Evolutionary conservation across 768 basidiomycete species (phyloP).

Genomic region (Pulveroboletus sp.): DNA sequence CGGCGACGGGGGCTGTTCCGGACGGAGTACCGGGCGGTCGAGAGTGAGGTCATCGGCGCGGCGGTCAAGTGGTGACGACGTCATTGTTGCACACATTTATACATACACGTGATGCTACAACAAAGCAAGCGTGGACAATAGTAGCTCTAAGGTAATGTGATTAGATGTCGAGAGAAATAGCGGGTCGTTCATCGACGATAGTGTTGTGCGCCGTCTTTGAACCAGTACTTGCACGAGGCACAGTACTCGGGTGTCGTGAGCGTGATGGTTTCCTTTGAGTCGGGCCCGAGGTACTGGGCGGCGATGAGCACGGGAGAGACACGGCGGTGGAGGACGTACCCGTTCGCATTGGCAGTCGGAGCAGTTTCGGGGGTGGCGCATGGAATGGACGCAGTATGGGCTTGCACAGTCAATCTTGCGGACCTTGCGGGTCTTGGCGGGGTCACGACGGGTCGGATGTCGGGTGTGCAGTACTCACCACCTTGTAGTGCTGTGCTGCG

Average conservation of each 20-base stretch:
- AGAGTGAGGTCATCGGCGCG: slow-evolving; percentile 77
- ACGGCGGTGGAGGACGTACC: slow-evolving; percentile 28
- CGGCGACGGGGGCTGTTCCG: slow-evolving; percentile 54
- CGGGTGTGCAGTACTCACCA: slow-evolving; percentile 44
- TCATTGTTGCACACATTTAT: slow-evolving; percentile 7
- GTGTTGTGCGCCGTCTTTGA: slow-evolving; percentile 43
- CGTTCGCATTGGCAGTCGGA: slow-evolving; percentile 42
- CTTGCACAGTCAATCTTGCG: slow-evolving; percentile 34
- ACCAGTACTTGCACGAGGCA: slow-evolving; percentile 58
- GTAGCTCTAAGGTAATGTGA: slow-evolving; percentile 31
- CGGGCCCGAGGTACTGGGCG: slow-evolving; percentile 62
- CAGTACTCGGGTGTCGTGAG: slow-evolving; percentile 52
- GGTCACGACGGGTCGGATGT: slow-evolving; percentile 13
- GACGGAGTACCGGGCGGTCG: slow-evolving; percentile 82
- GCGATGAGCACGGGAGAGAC: slow-evolving; percentile 2
- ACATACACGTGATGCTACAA: slow-evolving; percentile 19
- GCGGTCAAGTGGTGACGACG: slow-evolving; percentile 66
- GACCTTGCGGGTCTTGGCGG: slow-evolving; percentile 32
- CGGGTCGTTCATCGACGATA: slow-evolving; percentile 28
- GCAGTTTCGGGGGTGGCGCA: slow-evolving; percentile 40
- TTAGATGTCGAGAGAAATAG: slow-evolving; percentile 19
- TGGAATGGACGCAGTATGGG: slow-evolving; percentile 40
- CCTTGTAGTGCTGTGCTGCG: slow-evolving; percentile 58
- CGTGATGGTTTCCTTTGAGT: slow-evolving; percentile 60
- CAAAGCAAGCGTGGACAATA: slow-evolving; percentile 23